Base-by-base conservation (phyloP, 2,329 filamentous ascomycete genomes). In the Phaeosphaeria sp. region DNA sequence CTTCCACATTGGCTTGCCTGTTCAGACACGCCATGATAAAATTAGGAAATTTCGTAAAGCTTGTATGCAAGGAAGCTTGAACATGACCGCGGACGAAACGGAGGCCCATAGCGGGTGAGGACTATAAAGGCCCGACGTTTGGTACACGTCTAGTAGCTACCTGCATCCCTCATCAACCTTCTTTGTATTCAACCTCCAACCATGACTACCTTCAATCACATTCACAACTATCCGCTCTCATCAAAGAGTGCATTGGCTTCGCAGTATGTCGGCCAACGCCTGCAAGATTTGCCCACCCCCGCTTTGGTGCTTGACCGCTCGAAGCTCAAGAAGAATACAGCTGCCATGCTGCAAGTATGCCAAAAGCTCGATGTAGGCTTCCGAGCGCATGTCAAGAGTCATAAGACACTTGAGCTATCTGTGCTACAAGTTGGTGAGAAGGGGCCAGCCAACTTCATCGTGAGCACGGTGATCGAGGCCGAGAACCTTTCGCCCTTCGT, bases 311-410 rank as follows among this genome's bases (percentile, higher is more conserved):
- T 94, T 15, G 90, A 94, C 72, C 74, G 87, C 11, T 86, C 87
- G 3, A 87, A 89, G 43, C 78, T 92, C 22, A 80, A 84, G 53
- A 79, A 82, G 49, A 92, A 94, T 69, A 94, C 91, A 75, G 77
- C 81, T 59, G 81, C 86, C 36, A 93, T 95, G 90, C 84, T 92
- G 6, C 80, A 87, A 13, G 85, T 90, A 0, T 83, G 85, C 15
- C 74, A 83, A 42, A 77, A 78, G 49, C 77, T 93, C 15, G 80
- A 83, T 0, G 81, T 93, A 22, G 84, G 83, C 6, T 94, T 92
- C 80, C 82, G 91, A 57, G 88, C 89, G 1, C 91, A 95, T 74
- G 87, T 94, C 58, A 95, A 95, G 78, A 93, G 90, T 21, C 91
- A 95, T 75, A 95, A 95, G 88, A 92, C 90, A 0, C 79, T 81